Conservation (phyloP, 2,329 filamentous ascomycete genomes). For the Claviceps quebecensis region DNA sequence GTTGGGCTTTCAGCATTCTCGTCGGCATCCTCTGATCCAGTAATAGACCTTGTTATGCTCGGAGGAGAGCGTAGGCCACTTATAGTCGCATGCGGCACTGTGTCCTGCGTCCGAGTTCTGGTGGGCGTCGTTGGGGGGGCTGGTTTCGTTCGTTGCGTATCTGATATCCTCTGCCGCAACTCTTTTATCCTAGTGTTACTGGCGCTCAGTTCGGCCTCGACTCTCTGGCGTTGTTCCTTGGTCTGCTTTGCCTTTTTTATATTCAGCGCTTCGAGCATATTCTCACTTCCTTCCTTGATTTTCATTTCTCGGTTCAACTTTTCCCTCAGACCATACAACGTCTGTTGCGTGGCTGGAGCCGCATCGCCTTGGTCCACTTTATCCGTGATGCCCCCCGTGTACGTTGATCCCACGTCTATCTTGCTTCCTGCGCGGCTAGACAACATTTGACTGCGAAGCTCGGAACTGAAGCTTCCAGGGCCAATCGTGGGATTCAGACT, state of each 20-base stretch:
- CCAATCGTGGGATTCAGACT: constrained; percentile 58
- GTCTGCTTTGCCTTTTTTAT: constrained; percentile 91
- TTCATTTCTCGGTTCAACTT: constrained; percentile 90
- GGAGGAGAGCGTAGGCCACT: constrained; percentile 41
- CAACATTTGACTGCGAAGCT: constrained; percentile 58
- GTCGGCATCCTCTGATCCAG: constrained; percentile 52
- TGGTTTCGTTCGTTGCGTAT: constrained; percentile 37
- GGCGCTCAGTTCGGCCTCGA: constrained; percentile 79
- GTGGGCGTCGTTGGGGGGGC: constrained; percentile 37
- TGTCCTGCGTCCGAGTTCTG: constrained; percentile 34
- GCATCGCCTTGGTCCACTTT: constrained; percentile 50
- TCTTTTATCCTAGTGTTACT: constrained; percentile 63
- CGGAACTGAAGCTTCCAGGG: constrained; percentile 80
- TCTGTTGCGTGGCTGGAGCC: constrained; percentile 49
- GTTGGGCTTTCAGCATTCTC: constrained; percentile 74
- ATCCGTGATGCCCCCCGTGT: constrained; percentile 31
- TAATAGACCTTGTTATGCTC: constrained; percentile 39
- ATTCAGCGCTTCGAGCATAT: constrained; percentile 88
- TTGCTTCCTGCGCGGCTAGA: constrained; percentile 22
- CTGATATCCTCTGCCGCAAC: constrained; percentile 45
- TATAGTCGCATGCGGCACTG: constrained; percentile 22
- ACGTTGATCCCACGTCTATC: constrained; percentile 21
- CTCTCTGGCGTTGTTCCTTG: constrained; percentile 65
- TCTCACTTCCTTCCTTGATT: constrained; percentile 95
- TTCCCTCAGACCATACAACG: constrained; percentile 63